Percentiles rank a stretch among this genome's conserved stretches.
These are phyloP conservation scores for Trichopus zeylanicus DNA, from an alignment of 116 monocot genomes.

Conservation along the genomic window DNA sequence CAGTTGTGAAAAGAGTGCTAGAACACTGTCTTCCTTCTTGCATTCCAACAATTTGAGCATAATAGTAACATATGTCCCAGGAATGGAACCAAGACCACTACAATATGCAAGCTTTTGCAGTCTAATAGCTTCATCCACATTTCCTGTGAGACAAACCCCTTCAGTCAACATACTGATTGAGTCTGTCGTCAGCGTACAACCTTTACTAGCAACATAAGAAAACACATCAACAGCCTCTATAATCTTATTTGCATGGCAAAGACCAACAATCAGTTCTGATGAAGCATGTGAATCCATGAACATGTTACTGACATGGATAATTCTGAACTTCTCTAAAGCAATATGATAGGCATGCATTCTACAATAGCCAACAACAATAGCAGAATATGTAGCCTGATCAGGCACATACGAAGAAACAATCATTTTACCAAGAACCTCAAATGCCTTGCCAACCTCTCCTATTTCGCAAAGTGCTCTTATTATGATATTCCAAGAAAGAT, in stretches of 20 bases:
- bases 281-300: slow-evolving; percentile 32
- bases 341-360: slow-evolving; percentile 14
- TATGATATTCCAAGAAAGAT: slow-evolving; percentile 47
- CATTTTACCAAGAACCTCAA: slow-evolving; percentile 52
- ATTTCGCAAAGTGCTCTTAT: slow-evolving; percentile 26
- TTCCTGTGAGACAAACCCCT: slow-evolving; percentile 28
- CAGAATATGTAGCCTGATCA: slow-evolving; percentile 37
- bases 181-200: slow-evolving; percentile 7
- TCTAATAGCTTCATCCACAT: slow-evolving; percentile 44
- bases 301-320: slow-evolving; percentile 15
- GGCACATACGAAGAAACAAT: slow-evolving; percentile 36
- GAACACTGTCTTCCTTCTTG: slow-evolving; percentile 19
- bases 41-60: slow-evolving; percentile 16
- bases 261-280: slow-evolving; percentile 36
- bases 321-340: slow-evolving; percentile 42
- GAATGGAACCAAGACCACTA: slow-evolving; percentile 15
- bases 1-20: slow-evolving; percentile 43
- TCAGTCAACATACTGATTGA: slow-evolving; percentile 29
- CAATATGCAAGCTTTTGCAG: slow-evolving; percentile 31
- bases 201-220: slow-evolving; percentile 22
- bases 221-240: slow-evolving; percentile 48
- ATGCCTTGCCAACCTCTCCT: slow-evolving; percentile 32
- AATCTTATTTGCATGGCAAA: slow-evolving; percentile 38
- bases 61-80: slow-evolving; percentile 26
- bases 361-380: slow-evolving; percentile 35